phyloP scores from a whole-genome alignment of 768 basidiomycete species.

The Leccinellum rugosiceps region DNA sequence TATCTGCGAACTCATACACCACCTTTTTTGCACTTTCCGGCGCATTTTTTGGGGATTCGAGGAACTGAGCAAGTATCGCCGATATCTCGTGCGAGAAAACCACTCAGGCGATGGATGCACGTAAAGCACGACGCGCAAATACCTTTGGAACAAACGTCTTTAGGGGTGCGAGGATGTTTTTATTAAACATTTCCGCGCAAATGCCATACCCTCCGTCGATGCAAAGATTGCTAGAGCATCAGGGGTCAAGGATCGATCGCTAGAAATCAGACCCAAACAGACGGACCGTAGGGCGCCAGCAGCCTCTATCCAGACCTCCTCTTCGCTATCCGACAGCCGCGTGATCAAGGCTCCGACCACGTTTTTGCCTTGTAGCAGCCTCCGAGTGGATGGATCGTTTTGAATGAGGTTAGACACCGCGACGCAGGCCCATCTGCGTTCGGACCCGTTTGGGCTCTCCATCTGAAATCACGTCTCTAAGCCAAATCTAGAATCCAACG shows the following conservation, averaged over 20 bases:
- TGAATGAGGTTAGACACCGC: constrained; percentile 95
- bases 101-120: neutral
- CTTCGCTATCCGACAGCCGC: constrained; percentile 83
- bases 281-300: constrained; percentile 80
- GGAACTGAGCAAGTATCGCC: constrained; percentile 60
- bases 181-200: constrained; percentile 97
- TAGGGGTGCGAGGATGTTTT: constrained; percentile 80
- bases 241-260: constrained; percentile 6
- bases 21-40: constrained; percentile 70
- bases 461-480: constrained; percentile 44
- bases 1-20: constrained; percentile 86
- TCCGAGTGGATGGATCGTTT: constrained; percentile 89
- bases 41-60: constrained; percentile 56
- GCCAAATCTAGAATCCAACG: neutral
- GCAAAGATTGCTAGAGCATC: constrained; percentile 72
- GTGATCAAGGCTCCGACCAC: constrained; percentile 84
- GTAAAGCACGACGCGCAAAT: constrained; percentile 2
- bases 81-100: constrained; percentile 56
- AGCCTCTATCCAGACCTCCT: constrained; percentile 90
- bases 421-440: constrained; percentile 95
- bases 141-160: constrained; percentile 80
- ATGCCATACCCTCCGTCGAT: constrained; percentile 96
- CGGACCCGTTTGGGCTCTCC: constrained; percentile 68
- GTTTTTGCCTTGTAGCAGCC: constrained; percentile 88
- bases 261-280: neutral